phyloP scores from a whole-genome alignment of 371 early-diverging fungal genomes.

The Choanephora cucurbitarum region DNA sequence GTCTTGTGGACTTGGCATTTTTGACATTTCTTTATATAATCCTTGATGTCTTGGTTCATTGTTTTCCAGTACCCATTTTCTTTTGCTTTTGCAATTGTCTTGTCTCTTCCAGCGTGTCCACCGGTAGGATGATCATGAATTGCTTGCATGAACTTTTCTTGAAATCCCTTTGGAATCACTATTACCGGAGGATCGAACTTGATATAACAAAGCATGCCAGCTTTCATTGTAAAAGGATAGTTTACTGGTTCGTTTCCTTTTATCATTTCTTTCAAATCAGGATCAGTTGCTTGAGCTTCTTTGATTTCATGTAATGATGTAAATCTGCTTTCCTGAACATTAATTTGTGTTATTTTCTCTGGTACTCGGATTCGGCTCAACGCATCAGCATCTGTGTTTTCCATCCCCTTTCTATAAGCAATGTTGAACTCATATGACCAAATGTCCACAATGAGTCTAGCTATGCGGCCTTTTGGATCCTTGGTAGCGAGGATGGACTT shows the following conservation, averaged over 20 bases:
- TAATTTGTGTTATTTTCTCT: background rate
- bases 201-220: no score
- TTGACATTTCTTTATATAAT: background rate
- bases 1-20: constrained; percentile 3
- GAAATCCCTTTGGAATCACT: no score
- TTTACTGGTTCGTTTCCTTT: no score
- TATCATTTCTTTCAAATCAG: no score
- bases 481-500: background rate
- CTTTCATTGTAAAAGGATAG: no score
- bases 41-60: constrained; percentile 1
- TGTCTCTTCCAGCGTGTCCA: constrained; percentile 14
- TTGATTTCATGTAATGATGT: background rate
- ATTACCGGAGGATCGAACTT: no score
- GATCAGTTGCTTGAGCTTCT: no score
- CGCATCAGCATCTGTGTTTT: background rate
- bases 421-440: constrained; percentile 1
- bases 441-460: background rate
- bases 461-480: background rate
- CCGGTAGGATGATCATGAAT: background rate
- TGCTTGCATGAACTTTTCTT: background rate
- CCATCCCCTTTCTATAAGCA: background rate
- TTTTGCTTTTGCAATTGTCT: constrained; percentile 4
- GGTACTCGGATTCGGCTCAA: background rate
- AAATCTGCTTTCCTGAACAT: background rate
- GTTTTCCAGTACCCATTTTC: constrained; percentile 6